Base-by-base conservation (phyloP, 208 protist species). In the Leishmania aethiopica region DNA sequence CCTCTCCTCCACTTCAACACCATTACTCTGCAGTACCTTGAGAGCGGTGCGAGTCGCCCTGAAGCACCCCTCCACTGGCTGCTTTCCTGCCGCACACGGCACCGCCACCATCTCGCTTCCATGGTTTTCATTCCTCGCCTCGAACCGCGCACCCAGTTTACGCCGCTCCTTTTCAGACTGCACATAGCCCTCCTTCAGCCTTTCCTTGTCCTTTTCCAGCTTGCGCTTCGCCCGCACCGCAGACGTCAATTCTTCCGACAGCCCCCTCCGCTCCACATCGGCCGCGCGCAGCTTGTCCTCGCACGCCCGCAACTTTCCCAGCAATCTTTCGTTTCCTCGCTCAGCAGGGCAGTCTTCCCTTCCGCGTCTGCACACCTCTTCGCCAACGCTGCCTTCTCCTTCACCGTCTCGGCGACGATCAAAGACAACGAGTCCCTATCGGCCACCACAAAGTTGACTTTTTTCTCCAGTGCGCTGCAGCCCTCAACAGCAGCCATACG, bases 121-220 rank as follows among this genome's bases (percentile, higher is more conserved):
- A 1, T 80, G 71, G 22, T 79, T 83, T 69, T 84, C 79, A 77
- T 66, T 81, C 10, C 73, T 32, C 2, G 74, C 82, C 4, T 78
- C 55, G 6, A 88, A 80, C 5, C 81, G 83, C 15, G 66, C 75
- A 8, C 78, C 42, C 47, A 79, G n/a, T 70, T 75, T 69, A 17
- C 70, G 79, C 28, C 82, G 76, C 45, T 80, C 72, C 3, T 42
- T 75, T 53, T 93, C 84, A n/a, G 82, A 79, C 25, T 77, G 45
- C 19, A 83, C 69, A 49, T 87, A 89, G 10, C 80, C 82, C n/a
- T 64, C 55, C 35, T 66, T 60, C 32, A 93, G 62, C 66, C 84
- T 78, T 11, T 82, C 86, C 42, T 82, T 86, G 49, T 91, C 90
- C 42, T 73, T 70, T 77, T 82, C 80, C 22, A 86, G 78, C 71